phyloP scores from a whole-genome alignment of 139 green algal species.

The Ettlia oleoabundans region DNA sequence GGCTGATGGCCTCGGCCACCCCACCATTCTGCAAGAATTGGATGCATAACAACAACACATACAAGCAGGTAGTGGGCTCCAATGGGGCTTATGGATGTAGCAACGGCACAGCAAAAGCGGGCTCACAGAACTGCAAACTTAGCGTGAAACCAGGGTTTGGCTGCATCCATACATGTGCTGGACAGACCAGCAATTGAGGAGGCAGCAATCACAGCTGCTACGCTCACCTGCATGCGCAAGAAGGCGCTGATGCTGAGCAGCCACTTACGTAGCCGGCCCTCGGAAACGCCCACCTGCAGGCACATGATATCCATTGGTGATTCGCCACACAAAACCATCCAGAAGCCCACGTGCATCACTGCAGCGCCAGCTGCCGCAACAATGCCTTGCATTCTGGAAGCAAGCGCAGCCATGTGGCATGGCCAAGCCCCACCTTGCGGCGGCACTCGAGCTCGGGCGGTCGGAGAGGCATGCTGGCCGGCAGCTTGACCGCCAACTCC shows the following conservation, averaged over 20 bases:
- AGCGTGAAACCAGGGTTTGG: not conserved
- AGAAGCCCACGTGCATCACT: not conserved
- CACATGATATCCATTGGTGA: not conserved
- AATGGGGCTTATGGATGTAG: not conserved
- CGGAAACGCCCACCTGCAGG: conserved; percentile 77
- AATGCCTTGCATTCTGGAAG: not conserved
- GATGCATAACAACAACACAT: not conserved
- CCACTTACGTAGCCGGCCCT: conserved; percentile 92
- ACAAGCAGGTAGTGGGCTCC: not conserved
- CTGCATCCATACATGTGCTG: too few relatives aligned
- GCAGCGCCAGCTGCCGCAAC: not conserved
- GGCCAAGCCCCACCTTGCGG: conserved; percentile 51
- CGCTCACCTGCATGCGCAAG: conserved; percentile 66
- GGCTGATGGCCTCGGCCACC: conserved; percentile 77
- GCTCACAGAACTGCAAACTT: too few relatives aligned
- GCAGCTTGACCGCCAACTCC: conserved; percentile 88
- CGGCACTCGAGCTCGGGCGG: conserved; percentile 77
- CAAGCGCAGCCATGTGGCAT: not conserved
- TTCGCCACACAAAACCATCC: not conserved
- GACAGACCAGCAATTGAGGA: not conserved
- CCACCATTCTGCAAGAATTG: conserved; percentile 72
- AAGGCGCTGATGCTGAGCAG: conserved; percentile 90
- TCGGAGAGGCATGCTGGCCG: conserved; percentile 78
- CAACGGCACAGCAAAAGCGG: too few relatives aligned
- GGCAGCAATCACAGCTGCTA: too few relatives aligned